Conservation (phyloP, 192 early-diverging fungal genomes). For the Podila epigama region DNA sequence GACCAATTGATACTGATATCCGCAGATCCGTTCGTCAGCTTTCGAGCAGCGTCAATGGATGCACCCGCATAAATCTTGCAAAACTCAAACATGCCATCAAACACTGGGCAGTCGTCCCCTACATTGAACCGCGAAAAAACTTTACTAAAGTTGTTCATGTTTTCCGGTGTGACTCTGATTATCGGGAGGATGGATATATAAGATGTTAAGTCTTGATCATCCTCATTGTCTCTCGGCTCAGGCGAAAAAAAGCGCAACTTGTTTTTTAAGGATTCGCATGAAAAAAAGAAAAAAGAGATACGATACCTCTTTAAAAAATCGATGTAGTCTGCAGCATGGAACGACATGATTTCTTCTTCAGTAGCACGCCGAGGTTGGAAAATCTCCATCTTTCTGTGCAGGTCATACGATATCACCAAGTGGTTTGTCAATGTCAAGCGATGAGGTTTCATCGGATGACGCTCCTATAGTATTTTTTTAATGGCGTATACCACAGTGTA, state of each 20-base stretch:
- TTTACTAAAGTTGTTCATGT: slow-evolving; percentile 63
- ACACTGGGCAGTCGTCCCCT: slow-evolving; percentile 98
- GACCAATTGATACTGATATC: slow-evolving; percentile 99
- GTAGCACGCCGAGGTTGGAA: slow-evolving; percentile 88
- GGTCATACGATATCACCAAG: slow-evolving; percentile 89
- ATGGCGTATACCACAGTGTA: neutral
- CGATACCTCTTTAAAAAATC: slow-evolving; percentile 88
- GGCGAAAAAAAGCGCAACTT: neutral
- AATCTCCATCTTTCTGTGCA: slow-evolving; percentile 90
- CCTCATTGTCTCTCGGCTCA: too few relatives aligned
- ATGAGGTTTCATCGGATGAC: slow-evolving; percentile 92
- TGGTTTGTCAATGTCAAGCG: slow-evolving; percentile 94
- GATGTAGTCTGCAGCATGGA: slow-evolving; percentile 96
- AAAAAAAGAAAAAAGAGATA: slow-evolving; percentile 7
- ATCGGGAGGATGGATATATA: too few relatives aligned
- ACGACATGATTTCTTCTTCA: slow-evolving; percentile 88
- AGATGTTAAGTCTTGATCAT: too few relatives aligned
- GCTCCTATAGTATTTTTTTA: slow-evolving; percentile 48
- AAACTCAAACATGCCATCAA: slow-evolving; percentile 97
- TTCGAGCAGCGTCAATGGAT: slow-evolving; percentile 89
- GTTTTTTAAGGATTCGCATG: neutral
- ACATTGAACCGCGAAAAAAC: slow-evolving; percentile 84
- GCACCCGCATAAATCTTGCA: slow-evolving; percentile 92
- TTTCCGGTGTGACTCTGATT: slow-evolving; percentile 79
- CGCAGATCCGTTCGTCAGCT: slow-evolving; percentile 77